phyloP scores from a whole-genome alignment of 768 basidiomycete genomes.

The Leucocoprinus leucothites region DNA sequence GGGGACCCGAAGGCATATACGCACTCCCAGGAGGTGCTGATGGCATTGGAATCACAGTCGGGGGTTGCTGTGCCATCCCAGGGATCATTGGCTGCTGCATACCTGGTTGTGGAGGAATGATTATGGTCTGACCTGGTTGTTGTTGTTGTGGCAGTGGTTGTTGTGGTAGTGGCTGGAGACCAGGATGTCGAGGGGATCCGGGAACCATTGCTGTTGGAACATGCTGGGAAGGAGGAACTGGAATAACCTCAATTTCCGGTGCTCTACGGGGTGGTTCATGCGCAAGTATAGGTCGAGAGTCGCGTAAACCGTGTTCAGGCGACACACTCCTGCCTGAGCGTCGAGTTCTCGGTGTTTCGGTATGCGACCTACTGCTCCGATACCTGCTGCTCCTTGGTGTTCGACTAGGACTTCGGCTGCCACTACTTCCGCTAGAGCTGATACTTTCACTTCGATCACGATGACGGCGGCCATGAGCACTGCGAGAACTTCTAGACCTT shows the following conservation, averaged over 20 bases:
- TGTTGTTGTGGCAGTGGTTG: constrained; percentile 21
- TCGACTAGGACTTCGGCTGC: constrained; percentile 16
- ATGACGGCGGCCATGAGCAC: constrained; percentile 12
- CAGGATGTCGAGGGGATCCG: constrained; percentile 24
- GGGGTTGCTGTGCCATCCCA: neutral
- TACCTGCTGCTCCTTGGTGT: constrained; percentile 13
- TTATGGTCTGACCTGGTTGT: constrained; percentile 22
- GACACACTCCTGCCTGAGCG: neutral
- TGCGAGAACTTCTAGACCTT: constrained; percentile 4
- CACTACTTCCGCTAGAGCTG: constrained; percentile 17
- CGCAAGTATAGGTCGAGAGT: constrained; percentile 13
- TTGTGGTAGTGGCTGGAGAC: constrained; percentile 21
- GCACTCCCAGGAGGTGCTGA: neutral
- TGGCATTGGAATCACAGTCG: neutral
- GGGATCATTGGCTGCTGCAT: constrained; percentile 12
- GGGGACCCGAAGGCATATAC: neutral
- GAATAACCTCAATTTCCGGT: constrained; percentile 8
- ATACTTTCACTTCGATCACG: constrained; percentile 15
- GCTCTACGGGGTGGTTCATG: neutral
- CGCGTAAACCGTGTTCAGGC: constrained; percentile 7
- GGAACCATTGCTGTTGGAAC: constrained; percentile 17
- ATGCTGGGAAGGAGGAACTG: constrained; percentile 13
- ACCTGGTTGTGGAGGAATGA: constrained; percentile 22
- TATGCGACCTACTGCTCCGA: constrained; percentile 6
- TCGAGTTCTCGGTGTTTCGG: neutral